Base-by-base conservation (phyloP, 2,329 filamentous ascomycete species). In the Sarocladiaceae sp. region DNA sequence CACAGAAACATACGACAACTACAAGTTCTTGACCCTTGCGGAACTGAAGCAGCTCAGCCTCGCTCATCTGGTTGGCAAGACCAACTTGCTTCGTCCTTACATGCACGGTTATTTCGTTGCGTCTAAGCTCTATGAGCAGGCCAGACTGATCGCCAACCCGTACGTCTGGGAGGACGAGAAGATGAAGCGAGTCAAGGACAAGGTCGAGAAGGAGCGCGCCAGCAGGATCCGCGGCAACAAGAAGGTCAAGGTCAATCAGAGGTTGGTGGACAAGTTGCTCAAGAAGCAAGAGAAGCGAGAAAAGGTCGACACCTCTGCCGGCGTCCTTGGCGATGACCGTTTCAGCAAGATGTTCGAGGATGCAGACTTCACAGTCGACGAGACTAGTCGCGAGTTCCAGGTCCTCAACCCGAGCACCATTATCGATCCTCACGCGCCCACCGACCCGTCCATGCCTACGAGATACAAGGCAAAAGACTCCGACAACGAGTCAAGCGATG, bases 21-120 rank as follows among this genome's bases (percentile, higher is more conserved):
- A 91, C 79, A 98, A 97, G 67, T 98, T 98, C 78, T 73, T 98
- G 59, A 95, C 91, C 2, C 65, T 88, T 49, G 81, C 87, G 33
- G 90, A 98, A 62, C 74, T 98, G 44, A 85, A 86, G 55, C 80
- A 83, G 27, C 77, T 98, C 52, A 94, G 88, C 60, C 66, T 98
- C 58, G 83, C 87, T 44, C 91, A 97, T 60, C 73, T 98, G 39
- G 77, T 98, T 46, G 91, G 91, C 52, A 90, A 88, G 55, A 95
- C 89, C 21, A 93, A 87, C 58, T 70, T 97, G 16, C 71, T 98
- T 32, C 78, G 91, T 34, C 93, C 93, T 33, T 98, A 98, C 61
- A 98, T 98, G 94, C 93, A 98, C 62, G 94, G 93, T 55, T 97
- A 93, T 73, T 98, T 98, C 67, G 90, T 98, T 40, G 88, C 87